A percentile compares a stretch with the other conserved stretches of the same genome.
Conservation (phyloP, 2,329 filamentous ascomycete genomes). For the Alternaria brassicicola region DNA sequence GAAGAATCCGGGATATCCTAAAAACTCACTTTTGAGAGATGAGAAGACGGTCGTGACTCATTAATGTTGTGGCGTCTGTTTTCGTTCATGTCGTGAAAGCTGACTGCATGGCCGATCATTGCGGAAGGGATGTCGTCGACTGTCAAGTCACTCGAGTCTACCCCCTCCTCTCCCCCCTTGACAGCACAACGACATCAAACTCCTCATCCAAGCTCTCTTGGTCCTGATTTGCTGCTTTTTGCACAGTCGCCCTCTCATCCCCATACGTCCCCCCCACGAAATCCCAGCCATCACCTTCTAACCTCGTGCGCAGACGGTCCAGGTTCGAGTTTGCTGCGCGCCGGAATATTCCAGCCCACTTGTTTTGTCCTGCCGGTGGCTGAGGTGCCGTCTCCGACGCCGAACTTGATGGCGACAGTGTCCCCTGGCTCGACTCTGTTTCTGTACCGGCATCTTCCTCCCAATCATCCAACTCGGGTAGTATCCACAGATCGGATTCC, state of each 20-base stretch:
- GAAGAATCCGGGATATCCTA: too few species aligned
- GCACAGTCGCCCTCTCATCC: conserved; percentile 26
- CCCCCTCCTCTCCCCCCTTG: background rate
- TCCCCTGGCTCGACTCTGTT: background rate
- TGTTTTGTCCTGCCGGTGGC: background rate
- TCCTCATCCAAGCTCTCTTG: conserved; percentile 44
- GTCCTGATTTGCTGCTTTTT: conserved; percentile 17
- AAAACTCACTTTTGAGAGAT: too few species aligned
- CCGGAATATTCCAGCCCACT: conserved; percentile 29
- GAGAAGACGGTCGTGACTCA: too few species aligned
- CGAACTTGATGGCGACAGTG: background rate
- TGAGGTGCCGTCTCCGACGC: background rate
- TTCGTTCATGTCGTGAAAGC: too few species aligned
- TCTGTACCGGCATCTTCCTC: conserved; percentile 22
- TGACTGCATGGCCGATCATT: too few species aligned
- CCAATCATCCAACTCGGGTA: conserved; percentile 43
- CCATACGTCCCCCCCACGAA: conserved; percentile 40
- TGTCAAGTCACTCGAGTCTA: too few species aligned
- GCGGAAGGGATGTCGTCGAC: too few species aligned
- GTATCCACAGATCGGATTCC: conserved; percentile 40
- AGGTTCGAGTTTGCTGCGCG: conserved; percentile 40
- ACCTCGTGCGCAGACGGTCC: conserved; percentile 33
- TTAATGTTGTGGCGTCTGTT: too few species aligned
- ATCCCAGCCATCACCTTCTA: conserved; percentile 45
- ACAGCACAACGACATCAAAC: conserved; percentile 33